These are phyloP conservation scores for Zoysia pacifica DNA, from an alignment of 176 grass and related monocot genomes.

Conservation along the genomic window DNA sequence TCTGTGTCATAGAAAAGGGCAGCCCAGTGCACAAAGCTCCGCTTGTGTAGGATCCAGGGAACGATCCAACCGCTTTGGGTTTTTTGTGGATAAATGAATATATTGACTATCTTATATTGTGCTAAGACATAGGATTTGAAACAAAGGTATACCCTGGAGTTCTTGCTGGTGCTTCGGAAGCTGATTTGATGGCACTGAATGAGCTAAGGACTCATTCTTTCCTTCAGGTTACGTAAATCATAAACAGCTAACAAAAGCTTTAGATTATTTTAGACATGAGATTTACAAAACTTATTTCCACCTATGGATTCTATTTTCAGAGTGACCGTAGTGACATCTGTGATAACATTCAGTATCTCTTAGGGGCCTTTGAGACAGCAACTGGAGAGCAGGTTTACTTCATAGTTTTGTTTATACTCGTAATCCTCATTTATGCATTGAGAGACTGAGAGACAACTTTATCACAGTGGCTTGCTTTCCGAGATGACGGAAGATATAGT, in stretches of 20 bases:
- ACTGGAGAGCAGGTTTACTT: constrained; percentile 83
- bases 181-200: constrained; percentile 91
- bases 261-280: constrained; percentile 21
- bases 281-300: constrained; percentile 19
- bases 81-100: constrained; percentile 17
- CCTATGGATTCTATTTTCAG: constrained; percentile 45
- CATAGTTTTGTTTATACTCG: constrained; percentile 23
- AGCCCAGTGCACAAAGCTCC: too few relatives aligned
- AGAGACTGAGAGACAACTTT: constrained; percentile 26
- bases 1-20: not conserved
- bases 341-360: constrained; percentile 78
- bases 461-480: constrained; percentile 84
- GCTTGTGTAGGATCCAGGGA: too few relatives aligned
- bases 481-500: constrained; percentile 82
- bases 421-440: constrained; percentile 1
- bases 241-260: not conserved
- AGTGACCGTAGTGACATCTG: constrained; percentile 54
- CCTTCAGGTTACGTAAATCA: constrained; percentile 71
- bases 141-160: constrained; percentile 89
- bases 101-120: constrained; percentile 54
- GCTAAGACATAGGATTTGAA: constrained; percentile 55
- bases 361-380: constrained; percentile 92
- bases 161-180: constrained; percentile 72
- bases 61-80: too few relatives aligned
- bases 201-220: constrained; percentile 73